Base-by-base conservation (phyloP, 306 rosid species). In the Begonia fuchsioides region DNA sequence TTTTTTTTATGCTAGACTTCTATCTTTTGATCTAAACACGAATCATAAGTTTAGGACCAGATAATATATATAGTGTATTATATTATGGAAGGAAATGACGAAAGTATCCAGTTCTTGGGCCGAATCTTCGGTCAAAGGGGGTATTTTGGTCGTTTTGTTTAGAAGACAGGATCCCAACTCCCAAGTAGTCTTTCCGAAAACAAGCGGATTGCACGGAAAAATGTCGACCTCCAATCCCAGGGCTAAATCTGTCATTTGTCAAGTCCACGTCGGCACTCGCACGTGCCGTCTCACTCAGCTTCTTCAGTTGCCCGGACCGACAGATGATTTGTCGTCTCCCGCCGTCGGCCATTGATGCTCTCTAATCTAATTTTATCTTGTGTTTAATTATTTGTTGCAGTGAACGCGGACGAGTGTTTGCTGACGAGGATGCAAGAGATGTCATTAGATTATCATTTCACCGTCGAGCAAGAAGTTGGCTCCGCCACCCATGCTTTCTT, bases 341-440 rank as follows among this genome's bases (percentile, higher is more conserved):
- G 35, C 35, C 8, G 35, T 26, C 35, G 35, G 35, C 32, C 32
- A 2, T 20, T 13, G 20, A 16, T 51, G 44, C 54, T 10, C 16
- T 15, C 47, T 49, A 43, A 1, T n/a, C n/a, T n/a, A n/a, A n/a
- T n/a, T n/a, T n/a, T 39, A 8, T 18, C 15, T 55, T 9, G 16
- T 47, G 17, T 15, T 3, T 32, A 2, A 41, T 41, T 5, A n/a
- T n/a, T 59, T 44, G 44, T 66, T 63, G 55, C 77, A 79, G 87
- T 79, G 68, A 79, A 79, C 66, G 48, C 87, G 1, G 9, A 79
- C 10, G 87, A 79, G 18, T 79, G 87, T 63, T 16, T 79, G 44
- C 49, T 79, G 58, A 79, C 87, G 61, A 79, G 87, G 47, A 75
- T 79, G 87, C 87, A 79, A 79, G 82, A 79, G 77, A 79, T 79